These are phyloP conservation scores for Lodderomyces metapsilosis DNA, from an alignment of 1,139 yeast genomes.

Conservation along the genomic window DNA sequence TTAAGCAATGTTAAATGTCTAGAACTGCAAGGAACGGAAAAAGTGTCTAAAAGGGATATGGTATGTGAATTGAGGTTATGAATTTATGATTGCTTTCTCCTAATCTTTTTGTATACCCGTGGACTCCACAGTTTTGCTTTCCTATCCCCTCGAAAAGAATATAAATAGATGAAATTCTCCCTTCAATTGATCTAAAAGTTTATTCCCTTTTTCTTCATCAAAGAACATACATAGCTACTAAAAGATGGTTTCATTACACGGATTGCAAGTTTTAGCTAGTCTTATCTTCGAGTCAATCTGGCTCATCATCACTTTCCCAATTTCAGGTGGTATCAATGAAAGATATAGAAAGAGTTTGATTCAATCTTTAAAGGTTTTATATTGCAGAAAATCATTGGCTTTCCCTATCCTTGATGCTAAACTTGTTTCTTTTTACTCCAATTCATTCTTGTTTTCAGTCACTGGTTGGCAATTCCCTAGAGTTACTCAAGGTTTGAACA, in stretches of 20 bases:
- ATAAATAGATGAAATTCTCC: no score
- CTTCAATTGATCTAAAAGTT: not conserved
- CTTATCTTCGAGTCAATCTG: not conserved
- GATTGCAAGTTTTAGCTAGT: constrained; percentile 3
- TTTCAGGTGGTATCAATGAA: constrained; percentile 11
- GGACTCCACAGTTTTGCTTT: no score
- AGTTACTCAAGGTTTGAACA: constrained; percentile 19
- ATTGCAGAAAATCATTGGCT: constrained; percentile 9
- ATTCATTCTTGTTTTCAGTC: constrained; percentile 8
- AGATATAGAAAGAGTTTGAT: constrained; percentile 9
- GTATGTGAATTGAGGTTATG: no score
- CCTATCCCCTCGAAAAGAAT: no score
- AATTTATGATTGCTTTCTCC: no score
- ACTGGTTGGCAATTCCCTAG: constrained; percentile 7
- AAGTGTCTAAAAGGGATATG: no score
- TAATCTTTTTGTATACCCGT: no score
- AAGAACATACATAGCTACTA: not conserved
- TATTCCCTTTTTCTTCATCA: not conserved
- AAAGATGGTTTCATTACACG: constrained; percentile 4
- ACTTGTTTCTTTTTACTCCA: constrained; percentile 5
- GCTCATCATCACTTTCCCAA: constrained; percentile 8
- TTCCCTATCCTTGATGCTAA: constrained; percentile 12
- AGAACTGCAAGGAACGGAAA: no score
- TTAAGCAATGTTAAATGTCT: no score
- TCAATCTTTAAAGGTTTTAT: constrained; percentile 10